Base-by-base conservation (phyloP, 805 yeast genomes). In the Ogataea methanolica region DNA sequence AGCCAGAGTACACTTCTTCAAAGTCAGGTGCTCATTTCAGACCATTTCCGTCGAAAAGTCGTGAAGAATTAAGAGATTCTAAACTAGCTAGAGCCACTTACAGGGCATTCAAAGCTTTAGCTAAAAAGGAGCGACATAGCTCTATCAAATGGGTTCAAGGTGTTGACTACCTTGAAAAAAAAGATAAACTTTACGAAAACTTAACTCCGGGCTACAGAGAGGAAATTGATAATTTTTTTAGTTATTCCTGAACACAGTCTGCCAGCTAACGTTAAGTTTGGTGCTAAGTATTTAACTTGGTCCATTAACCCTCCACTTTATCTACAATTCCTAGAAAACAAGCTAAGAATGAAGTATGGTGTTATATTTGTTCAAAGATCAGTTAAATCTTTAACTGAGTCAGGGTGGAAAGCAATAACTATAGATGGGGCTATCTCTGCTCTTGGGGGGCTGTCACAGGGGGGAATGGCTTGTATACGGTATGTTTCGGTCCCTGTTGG, bases 1-100 rank as follows among this genome's bases (percentile, higher is more conserved):
- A 51, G 31, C 53, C 57, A 4, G 52, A 47, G 23, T 62, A 59
- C 33, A 82, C 91, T 5, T 82, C 89, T 0, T 75, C 83, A 2
- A 84, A 88, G 85, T 88, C 90, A 2, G 92, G 92, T 16, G 92
- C 92, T 1, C 90, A 85, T 63, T 84, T 73, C 62, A 69, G 92
- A 54, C 91, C 92, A 5, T 76, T 75, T 48, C 92, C 92, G 7
- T 72, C 80, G 0, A 59, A 53, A 31, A 44, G 36, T 34, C 46
- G 33, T 5, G 55, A 58, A 23, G 83, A 80, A 15, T 55, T 52
- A 41, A 60, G 71, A 35, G 88, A 82, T 42, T 66, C 74, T 12
- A 55, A 62, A 40, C 65, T 78, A 42, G 73, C 84, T 0, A 67
- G 85, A 51, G 60, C 58, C 1, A 83, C 91, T 0, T 74, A 69